Evolutionary conservation across 495 filamentous ascomycete genomes (phyloP).

Genomic region (Lasiosphaeriaceae sp.): DNA sequence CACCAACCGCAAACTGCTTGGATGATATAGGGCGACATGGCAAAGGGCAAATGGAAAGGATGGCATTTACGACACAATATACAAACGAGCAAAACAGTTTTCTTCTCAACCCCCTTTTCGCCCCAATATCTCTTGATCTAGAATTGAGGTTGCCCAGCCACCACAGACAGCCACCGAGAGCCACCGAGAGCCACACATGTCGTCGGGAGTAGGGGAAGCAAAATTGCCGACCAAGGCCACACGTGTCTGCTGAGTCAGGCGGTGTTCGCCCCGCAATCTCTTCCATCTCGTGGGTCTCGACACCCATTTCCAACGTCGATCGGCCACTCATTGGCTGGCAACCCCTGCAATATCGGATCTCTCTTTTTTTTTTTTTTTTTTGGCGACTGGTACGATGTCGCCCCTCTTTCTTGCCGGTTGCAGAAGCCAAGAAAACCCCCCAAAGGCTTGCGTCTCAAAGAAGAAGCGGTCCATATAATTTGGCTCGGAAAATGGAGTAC

Average conservation of each 20-base stretch:
- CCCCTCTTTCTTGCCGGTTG: not conserved
- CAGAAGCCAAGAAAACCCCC: too few species aligned
- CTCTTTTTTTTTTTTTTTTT: not conserved
- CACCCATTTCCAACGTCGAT: conserved; percentile 20
- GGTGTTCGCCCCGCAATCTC: conserved; percentile 11
- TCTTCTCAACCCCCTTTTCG: too few species aligned
- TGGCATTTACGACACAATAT: too few species aligned
- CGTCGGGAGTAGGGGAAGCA: conserved; percentile 1
- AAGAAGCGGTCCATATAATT: too few species aligned
- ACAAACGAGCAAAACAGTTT: too few species aligned
- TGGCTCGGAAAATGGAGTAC: too few species aligned
- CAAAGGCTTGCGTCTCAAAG: too few species aligned
- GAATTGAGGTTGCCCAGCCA: not conserved
- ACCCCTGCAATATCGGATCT: conserved; percentile 24
- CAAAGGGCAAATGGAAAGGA: too few species aligned
- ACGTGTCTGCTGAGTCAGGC: conserved; percentile 17
- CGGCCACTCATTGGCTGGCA: conserved; percentile 22
- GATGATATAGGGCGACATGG: too few species aligned
- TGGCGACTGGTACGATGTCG: not conserved
- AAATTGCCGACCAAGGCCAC: conserved; percentile 12
- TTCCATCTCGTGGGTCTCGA: conserved; percentile 10
- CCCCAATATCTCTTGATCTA: too few species aligned
- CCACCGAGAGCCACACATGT: conserved; percentile 16
- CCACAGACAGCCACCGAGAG: conserved; percentile 1
- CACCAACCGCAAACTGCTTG: too few species aligned